Conservation (phyloP, 768 basidiomycete species). For the Suillus cothurnatus region DNA sequence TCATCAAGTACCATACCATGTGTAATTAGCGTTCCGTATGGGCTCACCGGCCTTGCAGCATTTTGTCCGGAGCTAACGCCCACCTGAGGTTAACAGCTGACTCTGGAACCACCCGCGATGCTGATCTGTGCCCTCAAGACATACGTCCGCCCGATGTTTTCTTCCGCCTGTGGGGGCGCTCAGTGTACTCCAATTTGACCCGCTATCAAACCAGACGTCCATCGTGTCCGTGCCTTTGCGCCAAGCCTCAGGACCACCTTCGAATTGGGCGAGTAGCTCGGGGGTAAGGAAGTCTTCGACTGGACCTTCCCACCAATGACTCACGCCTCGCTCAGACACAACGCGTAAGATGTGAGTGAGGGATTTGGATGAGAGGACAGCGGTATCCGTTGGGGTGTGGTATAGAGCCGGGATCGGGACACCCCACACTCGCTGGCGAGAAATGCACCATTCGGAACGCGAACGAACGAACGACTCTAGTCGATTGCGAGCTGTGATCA, state of each 20-base stretch:
- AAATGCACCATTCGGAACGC: conserved; percentile 99
- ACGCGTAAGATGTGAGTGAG: conserved; percentile 76
- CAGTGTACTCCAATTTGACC: conserved; percentile 90
- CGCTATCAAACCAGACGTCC: conserved; percentile 99
- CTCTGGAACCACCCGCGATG: conserved; percentile 99
- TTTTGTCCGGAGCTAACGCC: conserved; percentile 34
- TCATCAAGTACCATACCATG: conserved; percentile 97
- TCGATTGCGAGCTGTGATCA: conserved; percentile 72
- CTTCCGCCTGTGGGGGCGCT: conserved; percentile 40
- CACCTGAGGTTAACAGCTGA: conserved; percentile 79
- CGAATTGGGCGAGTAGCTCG: conserved; percentile 49
- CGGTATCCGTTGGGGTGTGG: conserved; percentile 58
- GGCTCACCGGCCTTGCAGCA: conserved; percentile 34
- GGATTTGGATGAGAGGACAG: conserved; percentile 64
- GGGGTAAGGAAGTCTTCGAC: conserved; percentile 80
- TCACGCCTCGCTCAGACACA: conserved; percentile 71
- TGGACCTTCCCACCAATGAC: conserved; percentile 92
- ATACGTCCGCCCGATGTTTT: conserved; percentile 73
- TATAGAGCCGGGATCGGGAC: conserved; percentile 93
- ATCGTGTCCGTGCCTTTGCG: conserved; percentile 90
- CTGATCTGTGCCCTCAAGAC: conserved; percentile 95
- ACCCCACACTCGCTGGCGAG: conserved; percentile 96
- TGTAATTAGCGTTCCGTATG: conserved; percentile 84
- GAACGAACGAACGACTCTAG: conserved; percentile 83
- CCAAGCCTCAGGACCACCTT: conserved; percentile 49